Evolutionary conservation across 208 protist species (phyloP).

Genomic region (Wallacemonas sp.): DNA sequence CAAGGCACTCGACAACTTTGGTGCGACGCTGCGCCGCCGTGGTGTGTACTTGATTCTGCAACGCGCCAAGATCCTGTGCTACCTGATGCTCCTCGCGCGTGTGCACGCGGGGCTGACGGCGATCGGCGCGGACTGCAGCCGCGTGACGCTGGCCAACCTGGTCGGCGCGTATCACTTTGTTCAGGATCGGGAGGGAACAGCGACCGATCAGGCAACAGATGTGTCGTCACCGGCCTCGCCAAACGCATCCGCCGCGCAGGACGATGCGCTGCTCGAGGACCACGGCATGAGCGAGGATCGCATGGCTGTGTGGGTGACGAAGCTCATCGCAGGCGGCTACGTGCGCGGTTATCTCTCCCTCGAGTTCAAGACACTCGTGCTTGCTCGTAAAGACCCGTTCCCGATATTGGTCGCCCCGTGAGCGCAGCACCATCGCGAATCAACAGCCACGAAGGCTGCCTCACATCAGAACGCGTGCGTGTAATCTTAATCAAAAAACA

Average conservation of each 20-base stretch:
- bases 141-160: conserved; percentile 58
- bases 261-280: conserved; percentile 17
- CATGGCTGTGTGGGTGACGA: conserved; percentile 69
- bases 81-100: conserved; percentile 60
- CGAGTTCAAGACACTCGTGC: conserved; percentile 80
- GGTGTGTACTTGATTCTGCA: conserved; percentile 77
- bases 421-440: too few relatives aligned
- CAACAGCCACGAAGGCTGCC: too few relatives aligned
- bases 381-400: conserved; percentile 74
- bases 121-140: conserved; percentile 67
- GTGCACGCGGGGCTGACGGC: conserved; percentile 50
- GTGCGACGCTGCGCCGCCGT: conserved; percentile 47
- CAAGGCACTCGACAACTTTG: conserved; percentile 44
- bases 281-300: conserved; percentile 53
- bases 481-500: too few relatives aligned
- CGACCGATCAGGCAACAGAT: not conserved
- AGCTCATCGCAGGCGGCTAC: conserved; percentile 69
- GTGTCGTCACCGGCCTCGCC: not conserved
- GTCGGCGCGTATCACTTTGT: conserved; percentile 50
- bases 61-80: conserved; percentile 62
- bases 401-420: conserved; percentile 30
- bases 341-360: conserved; percentile 81
- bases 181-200: conserved; percentile 14
- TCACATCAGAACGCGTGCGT: too few relatives aligned
- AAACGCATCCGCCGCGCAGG: not conserved